phyloP scores from a whole-genome alignment of 495 filamentous ascomycete species.

The Aspergillus ostianus region DNA sequence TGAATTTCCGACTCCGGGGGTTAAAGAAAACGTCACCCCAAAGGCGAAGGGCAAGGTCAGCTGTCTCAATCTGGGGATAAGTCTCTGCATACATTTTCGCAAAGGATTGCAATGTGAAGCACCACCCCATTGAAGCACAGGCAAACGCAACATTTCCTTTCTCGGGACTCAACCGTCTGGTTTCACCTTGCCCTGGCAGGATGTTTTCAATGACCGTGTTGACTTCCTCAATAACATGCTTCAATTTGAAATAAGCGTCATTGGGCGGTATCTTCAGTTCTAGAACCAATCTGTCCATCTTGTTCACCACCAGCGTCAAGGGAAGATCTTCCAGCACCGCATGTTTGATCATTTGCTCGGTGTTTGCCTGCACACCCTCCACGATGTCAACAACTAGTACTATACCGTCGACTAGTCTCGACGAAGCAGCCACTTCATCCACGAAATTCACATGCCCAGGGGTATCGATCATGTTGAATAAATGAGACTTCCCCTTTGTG shows the following conservation, averaged over 20 bases:
- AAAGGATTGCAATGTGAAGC: constrained; percentile 90
- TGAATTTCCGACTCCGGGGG: constrained; percentile 83
- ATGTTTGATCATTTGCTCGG: constrained; percentile 95
- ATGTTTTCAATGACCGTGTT: constrained; percentile 92
- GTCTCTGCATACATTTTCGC: constrained; percentile 93
- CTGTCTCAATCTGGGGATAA: constrained; percentile 73
- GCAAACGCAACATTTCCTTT: constrained; percentile 97
- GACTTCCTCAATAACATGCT: constrained; percentile 96
- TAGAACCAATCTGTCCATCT: constrained; percentile 92
- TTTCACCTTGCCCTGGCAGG: constrained; percentile 78
- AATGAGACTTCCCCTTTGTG: constrained; percentile 90
- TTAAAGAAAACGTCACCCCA: constrained; percentile 99
- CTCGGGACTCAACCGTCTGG: constrained; percentile 82
- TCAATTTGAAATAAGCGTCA: constrained; percentile 98
- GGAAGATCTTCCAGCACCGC: constrained; percentile 88
- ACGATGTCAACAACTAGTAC: constrained; percentile 94
- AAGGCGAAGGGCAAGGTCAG: constrained; percentile 75
- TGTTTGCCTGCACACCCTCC: constrained; percentile 96
- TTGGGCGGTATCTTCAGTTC: constrained; percentile 93
- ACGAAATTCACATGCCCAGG: constrained; percentile 98
- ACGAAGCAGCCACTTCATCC: constrained; percentile 86
- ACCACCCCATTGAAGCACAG: constrained; percentile 91
- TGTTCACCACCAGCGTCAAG: constrained; percentile 88
- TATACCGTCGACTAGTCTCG: constrained; percentile 87
- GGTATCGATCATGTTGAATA: constrained; percentile 93